Evolutionary conservation across 805 yeast genomes (phyloP).

Genomic region (Nakazawaea peltata): DNA sequence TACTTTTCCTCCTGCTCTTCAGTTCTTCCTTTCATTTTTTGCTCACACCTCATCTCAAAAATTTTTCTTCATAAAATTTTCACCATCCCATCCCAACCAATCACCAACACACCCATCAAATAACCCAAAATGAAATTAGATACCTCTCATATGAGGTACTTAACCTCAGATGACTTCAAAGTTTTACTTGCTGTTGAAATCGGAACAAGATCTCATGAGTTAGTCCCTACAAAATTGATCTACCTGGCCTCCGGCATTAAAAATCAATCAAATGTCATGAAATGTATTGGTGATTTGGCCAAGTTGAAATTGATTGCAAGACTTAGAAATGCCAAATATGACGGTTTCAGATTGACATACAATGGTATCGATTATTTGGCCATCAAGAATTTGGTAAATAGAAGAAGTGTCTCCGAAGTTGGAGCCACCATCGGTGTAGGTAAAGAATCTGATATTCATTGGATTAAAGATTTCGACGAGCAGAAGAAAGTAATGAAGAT

Average conservation of each 20-base stretch:
- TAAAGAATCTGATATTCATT: slow-evolving; percentile 91
- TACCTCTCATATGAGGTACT: slow-evolving; percentile 86
- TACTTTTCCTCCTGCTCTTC: too few species aligned
- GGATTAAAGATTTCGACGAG: slow-evolving; percentile 65
- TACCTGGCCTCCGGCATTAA: slow-evolving; percentile 72
- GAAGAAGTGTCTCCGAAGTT: slow-evolving; percentile 65
- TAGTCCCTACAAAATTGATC: slow-evolving; percentile 85
- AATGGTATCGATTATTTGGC: slow-evolving; percentile 92
- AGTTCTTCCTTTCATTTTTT: too few species aligned
- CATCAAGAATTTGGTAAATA: slow-evolving; percentile 69
- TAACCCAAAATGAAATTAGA: slow-evolving; percentile 82
- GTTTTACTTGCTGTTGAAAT: slow-evolving; percentile 83
- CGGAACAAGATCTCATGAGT: slow-evolving; percentile 89
- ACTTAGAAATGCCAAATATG: slow-evolving; percentile 86
- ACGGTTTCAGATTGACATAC: slow-evolving; percentile 85
- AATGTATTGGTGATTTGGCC: slow-evolving; percentile 79
- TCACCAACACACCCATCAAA: too few species aligned
- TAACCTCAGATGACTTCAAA: slow-evolving; percentile 84
- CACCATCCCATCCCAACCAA: too few species aligned
- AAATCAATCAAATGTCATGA: slow-evolving; percentile 66
- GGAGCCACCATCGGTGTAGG: slow-evolving; percentile 94
- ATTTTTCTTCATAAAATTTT: neutral
- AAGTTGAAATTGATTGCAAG: slow-evolving; percentile 72
- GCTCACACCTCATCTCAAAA: too few species aligned
- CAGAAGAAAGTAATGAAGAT: slow-evolving; percentile 68